Base-by-base conservation (phyloP, 257 asterid genomes). In the Solanum infundibuliforme region DNA sequence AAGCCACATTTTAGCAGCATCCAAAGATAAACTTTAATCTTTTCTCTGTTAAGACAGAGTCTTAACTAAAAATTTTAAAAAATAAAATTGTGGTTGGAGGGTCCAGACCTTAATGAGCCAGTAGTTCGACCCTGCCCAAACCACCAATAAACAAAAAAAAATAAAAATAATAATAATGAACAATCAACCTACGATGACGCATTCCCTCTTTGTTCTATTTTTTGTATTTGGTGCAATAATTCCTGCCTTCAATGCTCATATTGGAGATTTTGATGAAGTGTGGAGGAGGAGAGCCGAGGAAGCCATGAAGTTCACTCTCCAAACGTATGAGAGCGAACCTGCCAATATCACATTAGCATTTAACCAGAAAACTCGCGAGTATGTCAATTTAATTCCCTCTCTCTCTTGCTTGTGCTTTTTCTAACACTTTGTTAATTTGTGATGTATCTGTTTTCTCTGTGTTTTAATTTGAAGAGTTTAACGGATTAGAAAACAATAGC, bases 291-390 rank as follows among this genome's bases (percentile, higher is more conserved):
- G 91, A 25, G 90, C 93, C 1, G 90, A 73, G 3, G 92, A 90
- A 82, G 93, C 97, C 3, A 90, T 91, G 92, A 90, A 93, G 36
- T 60, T 87, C 2, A 89, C 97, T 1, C 89, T 92, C n/a, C 81
- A 85, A 1, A 87, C 95, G 3, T 92, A 89, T 71, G 94, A 93
- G 58, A 90, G 92, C 1, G 36, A 79, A 0, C 98, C 98, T 12
- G 87, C 20, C 6, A 91, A 91, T 46, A 77, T 92, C 5, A 94
- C 92, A 13, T 83, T 74, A 41, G 93, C 90, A 31, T 68, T 93
- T 81, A 94, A 92, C 69, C 3, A 83, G 6, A 83, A 93, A 3
- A 83, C 86, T 36, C 89, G 87, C 38, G 90, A 88, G 94, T 91
- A 73, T 48, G 77, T 88, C 32, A 32, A 14, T 16, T 39, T 7